Evolutionary conservation across 331 rosid genomes (phyloP).

Genomic region (Stylosanthes scabra): DNA sequence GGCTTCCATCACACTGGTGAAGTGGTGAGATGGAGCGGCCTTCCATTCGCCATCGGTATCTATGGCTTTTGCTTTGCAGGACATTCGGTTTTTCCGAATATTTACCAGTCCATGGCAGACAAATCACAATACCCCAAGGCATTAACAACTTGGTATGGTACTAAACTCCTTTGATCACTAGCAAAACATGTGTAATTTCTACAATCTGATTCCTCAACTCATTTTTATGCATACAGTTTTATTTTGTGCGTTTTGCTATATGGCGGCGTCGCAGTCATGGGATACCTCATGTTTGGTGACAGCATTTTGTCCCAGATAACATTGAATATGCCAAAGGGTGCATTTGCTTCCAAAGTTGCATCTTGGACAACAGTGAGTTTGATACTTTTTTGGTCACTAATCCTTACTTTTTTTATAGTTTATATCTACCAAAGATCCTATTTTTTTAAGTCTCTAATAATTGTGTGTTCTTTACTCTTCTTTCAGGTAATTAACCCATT

Average conservation of each 20-base stretch:
- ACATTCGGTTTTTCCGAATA: slow-evolving; percentile 73
- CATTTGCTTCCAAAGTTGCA: slow-evolving; percentile 72
- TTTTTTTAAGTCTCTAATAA: slow-evolving; percentile 34
- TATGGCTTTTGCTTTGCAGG: slow-evolving; percentile 75
- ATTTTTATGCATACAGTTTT: slow-evolving; percentile 57
- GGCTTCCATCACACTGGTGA: slow-evolving; percentile 60
- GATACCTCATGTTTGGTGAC: slow-evolving; percentile 81
- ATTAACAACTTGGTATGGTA: slow-evolving; percentile 40
- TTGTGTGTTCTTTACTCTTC: slow-evolving; percentile 29
- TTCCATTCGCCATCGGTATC: slow-evolving; percentile 68
- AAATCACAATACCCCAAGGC: slow-evolving; percentile 68
- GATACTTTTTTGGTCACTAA: background rate
- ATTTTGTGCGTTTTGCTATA: slow-evolving; percentile 63
- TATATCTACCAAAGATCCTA: background rate
- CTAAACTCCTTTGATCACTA: slow-evolving; percentile 16
- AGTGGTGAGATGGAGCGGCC: slow-evolving; percentile 59
- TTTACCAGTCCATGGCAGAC: slow-evolving; percentile 89
- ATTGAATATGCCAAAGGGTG: slow-evolving; percentile 67
- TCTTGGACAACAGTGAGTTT: slow-evolving; percentile 83
- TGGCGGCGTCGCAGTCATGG: slow-evolving; percentile 79
- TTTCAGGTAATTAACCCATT: slow-evolving; percentile 76
- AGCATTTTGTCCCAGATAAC: slow-evolving; percentile 79
- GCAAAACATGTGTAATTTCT: background rate
- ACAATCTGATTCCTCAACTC: slow-evolving; percentile 8
- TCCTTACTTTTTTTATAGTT: background rate